Conservation (phyloP, 2,329 filamentous ascomycete genomes). For the Scedosporium aurantiacum region DNA sequence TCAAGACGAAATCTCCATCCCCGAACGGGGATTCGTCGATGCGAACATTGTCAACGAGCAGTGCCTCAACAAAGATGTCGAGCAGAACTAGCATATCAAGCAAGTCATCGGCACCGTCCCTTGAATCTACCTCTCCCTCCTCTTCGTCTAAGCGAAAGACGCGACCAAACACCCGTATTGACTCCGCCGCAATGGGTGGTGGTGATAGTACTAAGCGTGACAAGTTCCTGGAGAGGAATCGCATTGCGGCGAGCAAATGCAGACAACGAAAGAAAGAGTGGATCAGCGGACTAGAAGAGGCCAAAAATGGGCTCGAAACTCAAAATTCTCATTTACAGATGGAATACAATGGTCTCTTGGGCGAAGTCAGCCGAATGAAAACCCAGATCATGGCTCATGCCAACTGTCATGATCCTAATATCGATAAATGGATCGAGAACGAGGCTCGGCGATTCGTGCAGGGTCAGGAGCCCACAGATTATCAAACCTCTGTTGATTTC, state of each 20-base stretch:
- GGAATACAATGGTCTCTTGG: slow-evolving; percentile 30
- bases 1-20: neutral
- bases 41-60: slow-evolving; percentile 6
- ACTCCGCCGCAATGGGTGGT: slow-evolving; percentile 9
- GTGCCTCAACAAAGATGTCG: slow-evolving; percentile 7
- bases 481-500: neutral
- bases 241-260: slow-evolving; percentile 63
- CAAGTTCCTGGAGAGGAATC: slow-evolving; percentile 58
- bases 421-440: slow-evolving; percentile 41
- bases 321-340: slow-evolving; percentile 30
- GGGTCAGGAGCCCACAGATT: neutral
- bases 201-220: slow-evolving; percentile 33
- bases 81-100: slow-evolving; percentile 8
- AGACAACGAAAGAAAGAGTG: slow-evolving; percentile 54
- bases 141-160: slow-evolving; percentile 15
- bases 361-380: slow-evolving; percentile 36
- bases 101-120: slow-evolving; percentile 11
- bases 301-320: slow-evolving; percentile 30
- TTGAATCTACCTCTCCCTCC: neutral
- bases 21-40: slow-evolving; percentile 1
- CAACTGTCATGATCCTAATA: slow-evolving; percentile 39
- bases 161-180: slow-evolving; percentile 13
- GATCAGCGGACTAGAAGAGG: slow-evolving; percentile 37
- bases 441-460: slow-evolving; percentile 39
- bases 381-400: slow-evolving; percentile 41